Evolutionary conservation across 306 rosid genomes (phyloP).

Genomic region (Inga laurina): DNA sequence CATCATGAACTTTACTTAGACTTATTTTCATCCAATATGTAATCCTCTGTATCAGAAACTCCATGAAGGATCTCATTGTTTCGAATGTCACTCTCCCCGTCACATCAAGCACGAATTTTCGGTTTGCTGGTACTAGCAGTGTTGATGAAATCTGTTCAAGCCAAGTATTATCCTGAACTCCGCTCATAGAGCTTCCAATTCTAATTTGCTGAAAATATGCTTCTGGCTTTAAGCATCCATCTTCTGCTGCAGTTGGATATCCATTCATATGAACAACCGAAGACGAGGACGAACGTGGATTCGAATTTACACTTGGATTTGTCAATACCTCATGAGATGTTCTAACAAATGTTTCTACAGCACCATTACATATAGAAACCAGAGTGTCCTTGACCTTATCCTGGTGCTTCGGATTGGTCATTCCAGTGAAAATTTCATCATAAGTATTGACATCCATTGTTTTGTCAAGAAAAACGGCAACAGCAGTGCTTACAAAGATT

Average conservation of each 20-base stretch:
- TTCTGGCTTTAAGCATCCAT: constrained; percentile 39
- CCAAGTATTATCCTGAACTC: constrained; percentile 54
- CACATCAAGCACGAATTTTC: constrained; percentile 75
- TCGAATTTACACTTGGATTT: constrained; percentile 31
- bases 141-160: constrained; percentile 69
- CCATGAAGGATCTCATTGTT: constrained; percentile 68
- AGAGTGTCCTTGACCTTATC: constrained; percentile 61
- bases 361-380: constrained; percentile 78
- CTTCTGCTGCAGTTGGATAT: constrained; percentile 22
- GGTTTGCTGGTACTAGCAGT: constrained; percentile 72
- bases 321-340: constrained; percentile 84
- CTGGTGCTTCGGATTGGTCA: constrained; percentile 73
- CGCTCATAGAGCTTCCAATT: constrained; percentile 33
- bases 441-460: constrained; percentile 76
- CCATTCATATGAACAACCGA: constrained; percentile 36
- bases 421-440: constrained; percentile 71
- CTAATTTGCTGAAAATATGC: constrained; percentile 36
- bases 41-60: constrained; percentile 58
- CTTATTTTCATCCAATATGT: constrained; percentile 66
- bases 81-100: constrained; percentile 86
- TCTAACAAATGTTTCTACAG: constrained; percentile 81
- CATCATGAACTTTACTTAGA: constrained; percentile 55
- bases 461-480: constrained; percentile 76
- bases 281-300: constrained; percentile 25
- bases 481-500: constrained; percentile 85